Base-by-base conservation (phyloP, 768 basidiomycete species). In the Amanita polypyramis region DNA sequence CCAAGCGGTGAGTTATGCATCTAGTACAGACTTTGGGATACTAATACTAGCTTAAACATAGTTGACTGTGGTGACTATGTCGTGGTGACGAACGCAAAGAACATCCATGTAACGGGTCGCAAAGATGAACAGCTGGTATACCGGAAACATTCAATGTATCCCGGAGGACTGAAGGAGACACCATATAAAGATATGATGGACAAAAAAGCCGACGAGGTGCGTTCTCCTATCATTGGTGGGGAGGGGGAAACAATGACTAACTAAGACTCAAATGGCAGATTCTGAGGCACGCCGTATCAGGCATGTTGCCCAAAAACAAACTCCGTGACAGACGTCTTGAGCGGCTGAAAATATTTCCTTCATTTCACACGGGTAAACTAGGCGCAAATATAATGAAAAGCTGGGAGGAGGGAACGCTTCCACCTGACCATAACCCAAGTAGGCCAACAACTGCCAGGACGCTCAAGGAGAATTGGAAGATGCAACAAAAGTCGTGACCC, bases 41-140 rank as follows among this genome's bases (percentile, higher is more conserved):
- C 43, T 2, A 7, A 33, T 17, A 1, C 27, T 10, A 29, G 12
- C 23, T 25, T 45, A 12, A 35, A 11, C 52, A 15, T 34, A 45
- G 95, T 87, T 54, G 96, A 99, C 66, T 93, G 90, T 47, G 96
- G 96, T 7, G 96, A 99, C 79, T 97, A 97, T 60, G 91, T 98
- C 25, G 79, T 97, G 19, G 93, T 99, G 5, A 95, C 92, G 25
- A 90, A 97, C 61, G 85, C 91, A 2, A 70, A 77, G 47, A 76
- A 82, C 6, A 74, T 98, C 54, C 79, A 80, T 58, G 85, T 96
- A 33, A 89, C 94, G 1, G 96, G 96, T 34, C 78, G 78, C 60
- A 99, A 98, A 67, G 76, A 78, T 4, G 77, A 89, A 54, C 90
- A 97, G 59, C 72, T 92, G 55, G 60, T 94, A 14, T 99, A 90